Conservation (phyloP, 2,329 filamentous ascomycete species). For the Tolypocladium paradoxum region DNA sequence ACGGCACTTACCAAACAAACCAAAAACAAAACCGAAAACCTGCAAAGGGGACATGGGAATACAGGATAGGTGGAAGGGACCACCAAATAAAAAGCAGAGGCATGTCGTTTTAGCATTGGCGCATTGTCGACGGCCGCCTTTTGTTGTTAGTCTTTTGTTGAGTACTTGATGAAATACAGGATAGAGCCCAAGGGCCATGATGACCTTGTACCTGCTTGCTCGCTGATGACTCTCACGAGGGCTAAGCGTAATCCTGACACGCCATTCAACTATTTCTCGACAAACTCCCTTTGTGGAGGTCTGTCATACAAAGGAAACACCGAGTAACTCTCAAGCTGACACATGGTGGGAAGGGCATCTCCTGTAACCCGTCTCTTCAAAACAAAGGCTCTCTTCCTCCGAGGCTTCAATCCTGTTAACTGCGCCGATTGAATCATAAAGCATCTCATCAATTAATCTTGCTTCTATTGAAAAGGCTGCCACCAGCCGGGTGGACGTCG, state of each 20-base stretch:
- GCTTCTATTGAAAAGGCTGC: not conserved
- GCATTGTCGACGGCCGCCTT: constrained; percentile 4
- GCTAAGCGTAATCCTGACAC: not conserved
- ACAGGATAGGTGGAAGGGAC: constrained; percentile 7
- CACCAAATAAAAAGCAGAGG: not conserved
- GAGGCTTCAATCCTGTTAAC: fast-evolving
- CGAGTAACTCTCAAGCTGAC: not conserved
- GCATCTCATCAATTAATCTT: not conserved
- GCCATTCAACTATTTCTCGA: not conserved
- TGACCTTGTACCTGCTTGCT: too few species aligned
- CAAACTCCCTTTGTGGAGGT: not conserved
- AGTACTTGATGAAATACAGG: constrained; percentile 13
- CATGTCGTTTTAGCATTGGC: constrained; percentile 9
- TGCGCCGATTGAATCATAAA: not conserved
- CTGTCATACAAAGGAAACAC: not conserved
- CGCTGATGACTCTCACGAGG: too few species aligned
- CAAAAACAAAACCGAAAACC: not conserved
- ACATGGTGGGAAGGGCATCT: not conserved
- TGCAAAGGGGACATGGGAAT: constrained; percentile 1
- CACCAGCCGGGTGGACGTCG: constrained; percentile 1
- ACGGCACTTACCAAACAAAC: not conserved
- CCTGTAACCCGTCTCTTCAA: not conserved
- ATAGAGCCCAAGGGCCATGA: constrained; percentile 12
- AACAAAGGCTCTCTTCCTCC: not conserved
- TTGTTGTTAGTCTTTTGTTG: constrained; percentile 4